These are phyloP conservation scores for Cladorrhinum samala DNA, from an alignment of 495 filamentous ascomycete species.

Conservation along the genomic window DNA sequence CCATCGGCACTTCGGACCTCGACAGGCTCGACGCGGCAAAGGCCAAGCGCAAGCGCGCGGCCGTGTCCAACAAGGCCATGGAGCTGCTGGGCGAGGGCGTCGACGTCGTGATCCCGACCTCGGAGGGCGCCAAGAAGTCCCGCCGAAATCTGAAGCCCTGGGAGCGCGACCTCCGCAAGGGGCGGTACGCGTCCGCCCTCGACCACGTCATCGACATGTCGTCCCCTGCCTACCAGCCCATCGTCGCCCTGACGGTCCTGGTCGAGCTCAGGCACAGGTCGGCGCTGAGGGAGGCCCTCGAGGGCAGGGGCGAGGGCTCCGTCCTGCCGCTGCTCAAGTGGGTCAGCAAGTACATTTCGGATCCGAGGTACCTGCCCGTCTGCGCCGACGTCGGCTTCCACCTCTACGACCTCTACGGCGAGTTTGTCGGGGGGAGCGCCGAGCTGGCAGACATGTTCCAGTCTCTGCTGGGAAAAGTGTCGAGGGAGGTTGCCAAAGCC, in stretches of 20 bases:
- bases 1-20: constrained; percentile 63
- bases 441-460: constrained; percentile 64
- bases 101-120: constrained; percentile 72
- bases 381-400: constrained; percentile 74
- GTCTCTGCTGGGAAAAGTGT: constrained; percentile 59
- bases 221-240: constrained; percentile 44
- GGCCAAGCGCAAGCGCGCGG: constrained; percentile 60
- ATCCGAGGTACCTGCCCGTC: constrained; percentile 70
- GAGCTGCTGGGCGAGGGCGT: constrained; percentile 81
- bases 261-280: constrained; percentile 81
- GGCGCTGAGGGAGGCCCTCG: constrained; percentile 73
- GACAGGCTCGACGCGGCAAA: constrained; percentile 60
- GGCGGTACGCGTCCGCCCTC: constrained; percentile 67
- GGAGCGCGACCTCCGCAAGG: constrained; percentile 75
- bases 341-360: constrained; percentile 68
- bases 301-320: constrained; percentile 72
- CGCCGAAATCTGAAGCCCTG: constrained; percentile 62
- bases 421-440: constrained; percentile 65
- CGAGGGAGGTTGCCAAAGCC: constrained; percentile 69
- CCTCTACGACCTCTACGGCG: constrained; percentile 79
- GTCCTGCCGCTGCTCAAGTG: constrained; percentile 79
- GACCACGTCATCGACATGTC: constrained; percentile 62
- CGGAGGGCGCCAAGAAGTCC: constrained; percentile 34
- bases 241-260: constrained; percentile 66
- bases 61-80: constrained; percentile 66